Base-by-base conservation (phyloP, 441 rosid genomes). In the Flueggea neowawraea region DNA sequence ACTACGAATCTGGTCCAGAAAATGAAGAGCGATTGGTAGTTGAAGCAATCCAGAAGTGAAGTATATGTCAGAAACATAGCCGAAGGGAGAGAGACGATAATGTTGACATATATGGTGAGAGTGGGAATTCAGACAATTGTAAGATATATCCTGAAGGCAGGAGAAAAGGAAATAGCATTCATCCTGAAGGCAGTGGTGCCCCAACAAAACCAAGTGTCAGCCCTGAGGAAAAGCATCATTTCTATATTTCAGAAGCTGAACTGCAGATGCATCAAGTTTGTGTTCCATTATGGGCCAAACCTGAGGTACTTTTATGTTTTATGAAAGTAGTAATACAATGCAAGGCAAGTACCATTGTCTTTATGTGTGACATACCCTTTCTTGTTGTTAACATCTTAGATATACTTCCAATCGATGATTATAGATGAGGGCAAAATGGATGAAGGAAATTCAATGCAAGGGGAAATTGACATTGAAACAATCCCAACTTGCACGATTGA, bases 161-260 rank as follows among this genome's bases (percentile, higher is more conserved):
- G n/a, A 78, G 71, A 54, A 70, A 65, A 28, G 79, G 82, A 63
- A 82, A 67, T 58, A 66, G 62, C 60, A 52, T 66, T 60, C 66
- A 60, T 65, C 71, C 76, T 54, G 84, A 72, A 52, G 62, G 61
- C 39, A 69, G 62, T 52, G 69, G 41, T 65, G 59, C 55, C 12
- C 61, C 65, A 48, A 52, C 71, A 63, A 82, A 74, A 65, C 63
- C 66, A 51, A 74, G 68, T 65, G 56, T 16, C 32, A 70, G 55
- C 67, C 57, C 65, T 15, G 88, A 81, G 60, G 95, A 88, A 67
- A 83, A 80, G 54, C 80, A 73, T 70, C 84, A 85, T 70, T 31
- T 85, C 67, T 93, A 81, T 69, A 88, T 93, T 52, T 84, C 87
- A 32, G 95, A 90, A 77, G 96, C 92, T 57, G 96, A 88, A 63